These are phyloP conservation scores for Arachnomyces sp. DNA, from an alignment of 2,329 filamentous ascomycete genomes.

Conservation along the genomic window DNA sequence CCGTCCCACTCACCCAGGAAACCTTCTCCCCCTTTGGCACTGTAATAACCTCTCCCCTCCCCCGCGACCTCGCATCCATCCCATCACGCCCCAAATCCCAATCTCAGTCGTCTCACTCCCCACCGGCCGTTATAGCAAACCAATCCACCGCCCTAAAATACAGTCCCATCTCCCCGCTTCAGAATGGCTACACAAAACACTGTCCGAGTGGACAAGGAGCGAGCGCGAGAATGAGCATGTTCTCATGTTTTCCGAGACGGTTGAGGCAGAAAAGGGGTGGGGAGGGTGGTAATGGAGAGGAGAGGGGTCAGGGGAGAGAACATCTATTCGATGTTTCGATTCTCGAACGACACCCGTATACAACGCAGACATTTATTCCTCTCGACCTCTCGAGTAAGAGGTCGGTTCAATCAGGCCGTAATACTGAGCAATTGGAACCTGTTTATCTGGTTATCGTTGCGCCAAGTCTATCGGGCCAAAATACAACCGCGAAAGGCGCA, in stretches of 20 bases:
- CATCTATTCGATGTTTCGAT: slow-evolving; percentile 58
- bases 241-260: slow-evolving; percentile 65
- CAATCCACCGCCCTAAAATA: slow-evolving; percentile 87
- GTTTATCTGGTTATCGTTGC: slow-evolving; percentile 81
- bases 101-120: slow-evolving; percentile 21
- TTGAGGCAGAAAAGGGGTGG: slow-evolving; percentile 31
- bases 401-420: slow-evolving; percentile 13
- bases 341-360: slow-evolving; percentile 87
- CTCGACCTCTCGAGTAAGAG: slow-evolving; percentile 45
- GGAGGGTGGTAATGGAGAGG: slow-evolving; percentile 4
- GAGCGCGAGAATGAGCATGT: slow-evolving; percentile 71
- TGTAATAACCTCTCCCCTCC: slow-evolving; percentile 64
- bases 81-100: slow-evolving; percentile 17
- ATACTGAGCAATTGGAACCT: slow-evolving; percentile 19
- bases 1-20: slow-evolving; percentile 57
- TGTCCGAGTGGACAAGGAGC: slow-evolving; percentile 33
- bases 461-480: slow-evolving; percentile 53
- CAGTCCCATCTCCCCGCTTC: slow-evolving; percentile 64
- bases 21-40: slow-evolving; percentile 74
- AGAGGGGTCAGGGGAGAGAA: slow-evolving; percentile 13
- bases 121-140: slow-evolving; percentile 59
- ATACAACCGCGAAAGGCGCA: slow-evolving; percentile 23
- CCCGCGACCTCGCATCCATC: slow-evolving; percentile 38
- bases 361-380: slow-evolving; percentile 86
- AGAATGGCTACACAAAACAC: slow-evolving; percentile 60